Percentiles rank a stretch among this genome's conserved stretches.
phyloP scores from a whole-genome alignment of 164 flowering plant species.

The Houttuynia cordata region DNA sequence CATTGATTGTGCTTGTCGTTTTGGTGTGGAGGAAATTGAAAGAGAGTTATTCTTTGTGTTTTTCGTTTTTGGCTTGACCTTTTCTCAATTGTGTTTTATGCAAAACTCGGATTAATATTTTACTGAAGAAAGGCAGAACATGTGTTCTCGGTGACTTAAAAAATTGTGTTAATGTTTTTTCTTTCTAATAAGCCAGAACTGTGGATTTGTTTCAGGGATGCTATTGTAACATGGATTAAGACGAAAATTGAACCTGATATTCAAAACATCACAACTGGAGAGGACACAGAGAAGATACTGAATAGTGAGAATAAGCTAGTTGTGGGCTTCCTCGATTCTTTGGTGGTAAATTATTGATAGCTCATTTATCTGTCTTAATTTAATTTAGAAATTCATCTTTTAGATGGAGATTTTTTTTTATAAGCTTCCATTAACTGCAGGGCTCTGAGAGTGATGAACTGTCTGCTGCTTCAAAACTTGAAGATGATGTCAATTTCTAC shows the following conservation, averaged over 20 bases:
- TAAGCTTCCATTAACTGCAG: constrained; percentile 20
- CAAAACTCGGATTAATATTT: too few relatives aligned
- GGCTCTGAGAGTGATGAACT: constrained; percentile 79
- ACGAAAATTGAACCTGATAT: constrained; percentile 86
- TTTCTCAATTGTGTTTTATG: too few relatives aligned
- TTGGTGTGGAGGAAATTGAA: too few relatives aligned
- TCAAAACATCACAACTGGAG: constrained; percentile 46
- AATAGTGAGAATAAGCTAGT: constrained; percentile 54
- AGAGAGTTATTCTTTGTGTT: too few relatives aligned
- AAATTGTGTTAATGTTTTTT: too few relatives aligned
- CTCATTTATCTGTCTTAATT: background rate
- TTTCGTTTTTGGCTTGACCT: too few relatives aligned
- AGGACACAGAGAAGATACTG: constrained; percentile 66
- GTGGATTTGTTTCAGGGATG: constrained; percentile 33
- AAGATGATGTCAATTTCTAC: constrained; percentile 86
- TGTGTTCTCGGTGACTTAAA: too few relatives aligned
- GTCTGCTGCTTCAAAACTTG: constrained; percentile 77
- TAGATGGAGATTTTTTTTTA: background rate
- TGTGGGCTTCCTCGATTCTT: constrained; percentile 66
- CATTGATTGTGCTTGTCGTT: too few relatives aligned
- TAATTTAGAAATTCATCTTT: background rate
- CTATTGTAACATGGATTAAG: constrained; percentile 83
- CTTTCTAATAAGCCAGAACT: background rate
- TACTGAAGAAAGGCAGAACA: too few relatives aligned
- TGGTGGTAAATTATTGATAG: constrained; percentile 51